phyloP scores from a whole-genome alignment of 2,329 filamentous ascomycete genomes.

The Monilinia laxa region DNA sequence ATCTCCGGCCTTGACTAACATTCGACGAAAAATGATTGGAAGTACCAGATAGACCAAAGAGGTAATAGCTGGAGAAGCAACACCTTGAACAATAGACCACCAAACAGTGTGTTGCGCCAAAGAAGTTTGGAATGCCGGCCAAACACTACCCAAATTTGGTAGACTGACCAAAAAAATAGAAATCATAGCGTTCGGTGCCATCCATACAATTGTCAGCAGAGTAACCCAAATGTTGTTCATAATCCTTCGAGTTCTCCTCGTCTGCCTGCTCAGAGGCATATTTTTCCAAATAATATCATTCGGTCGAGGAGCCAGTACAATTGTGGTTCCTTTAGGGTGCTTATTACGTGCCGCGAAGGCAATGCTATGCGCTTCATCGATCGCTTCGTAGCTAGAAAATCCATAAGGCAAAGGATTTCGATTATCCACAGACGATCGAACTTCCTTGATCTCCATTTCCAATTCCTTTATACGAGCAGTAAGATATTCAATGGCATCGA shows the following conservation, averaged over 20 bases:
- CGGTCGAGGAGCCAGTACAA: slow-evolving; percentile 78
- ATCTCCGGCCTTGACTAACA: slow-evolving; percentile 82
- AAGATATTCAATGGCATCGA: slow-evolving; percentile 93
- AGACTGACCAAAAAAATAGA: slow-evolving; percentile 91
- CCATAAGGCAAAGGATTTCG: slow-evolving; percentile 88
- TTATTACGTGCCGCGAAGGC: slow-evolving; percentile 80
- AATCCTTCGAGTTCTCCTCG: slow-evolving; percentile 69
- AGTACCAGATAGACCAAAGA: slow-evolving; percentile 85
- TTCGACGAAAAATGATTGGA: slow-evolving; percentile 84
- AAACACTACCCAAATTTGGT: slow-evolving; percentile 74
- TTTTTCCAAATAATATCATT: slow-evolving; percentile 98
- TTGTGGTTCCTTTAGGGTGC: slow-evolving; percentile 73
- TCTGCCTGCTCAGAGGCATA: slow-evolving; percentile 67
- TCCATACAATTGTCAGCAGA: slow-evolving; percentile 79
- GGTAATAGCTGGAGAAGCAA: slow-evolving; percentile 81
- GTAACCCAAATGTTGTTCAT: slow-evolving; percentile 83
- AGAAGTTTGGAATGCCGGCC: slow-evolving; percentile 69
- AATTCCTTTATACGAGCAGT: slow-evolving; percentile 80
- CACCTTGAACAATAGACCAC: slow-evolving; percentile 91
- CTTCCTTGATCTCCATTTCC: slow-evolving; percentile 80
- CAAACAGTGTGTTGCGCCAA: slow-evolving; percentile 61
- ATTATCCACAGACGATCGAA: slow-evolving; percentile 78
- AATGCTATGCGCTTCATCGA: slow-evolving; percentile 83
- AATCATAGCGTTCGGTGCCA: slow-evolving; percentile 90
- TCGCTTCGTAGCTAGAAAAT: slow-evolving; percentile 89